Percentiles rank a stretch among this genome's conserved stretches.
Conservation (phyloP, 2,329 filamentous ascomycete species). For the Gliomastix tumulicola region DNA sequence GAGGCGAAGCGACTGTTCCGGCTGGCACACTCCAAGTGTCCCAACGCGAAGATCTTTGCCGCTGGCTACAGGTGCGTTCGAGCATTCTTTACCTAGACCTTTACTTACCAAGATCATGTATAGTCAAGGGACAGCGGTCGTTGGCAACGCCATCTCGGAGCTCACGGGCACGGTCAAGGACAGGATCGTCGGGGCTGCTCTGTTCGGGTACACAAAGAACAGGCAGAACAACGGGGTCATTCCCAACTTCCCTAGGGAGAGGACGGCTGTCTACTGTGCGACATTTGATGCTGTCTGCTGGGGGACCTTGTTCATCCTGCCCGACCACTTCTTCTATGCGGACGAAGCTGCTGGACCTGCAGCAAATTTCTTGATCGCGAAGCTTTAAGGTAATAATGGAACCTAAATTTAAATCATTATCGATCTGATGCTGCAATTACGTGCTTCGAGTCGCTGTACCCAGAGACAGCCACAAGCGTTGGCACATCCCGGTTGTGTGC, state of each 20-base stretch:
- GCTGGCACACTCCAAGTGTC: conserved; percentile 32
- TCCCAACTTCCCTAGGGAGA: conserved; percentile 23
- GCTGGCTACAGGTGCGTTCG: conserved; percentile 24
- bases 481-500: too few species aligned
- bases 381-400: too few species aligned
- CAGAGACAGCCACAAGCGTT: too few species aligned
- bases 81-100: neutral
- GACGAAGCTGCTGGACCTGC: conserved; percentile 10
- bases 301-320: conserved; percentile 25
- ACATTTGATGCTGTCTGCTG: conserved; percentile 24
- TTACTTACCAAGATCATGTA: neutral
- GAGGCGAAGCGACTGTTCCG: conserved; percentile 31
- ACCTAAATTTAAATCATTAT: too few species aligned
- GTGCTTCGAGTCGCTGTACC: too few species aligned
- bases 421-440: too few species aligned
- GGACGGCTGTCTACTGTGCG: conserved; percentile 29
- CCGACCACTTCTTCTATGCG: conserved; percentile 23
- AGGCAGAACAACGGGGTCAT: conserved; percentile 29
- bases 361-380: conserved; percentile 15
- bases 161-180: conserved; percentile 17
- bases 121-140: conserved; percentile 34
- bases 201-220: conserved; percentile 36
- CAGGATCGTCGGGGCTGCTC: conserved; percentile 26
- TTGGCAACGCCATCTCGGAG: conserved; percentile 28
- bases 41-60: conserved; percentile 30